Evolutionary conservation across 352 stramenopile species (phyloP).

Genomic region (Phytophthora pistaciae): DNA sequence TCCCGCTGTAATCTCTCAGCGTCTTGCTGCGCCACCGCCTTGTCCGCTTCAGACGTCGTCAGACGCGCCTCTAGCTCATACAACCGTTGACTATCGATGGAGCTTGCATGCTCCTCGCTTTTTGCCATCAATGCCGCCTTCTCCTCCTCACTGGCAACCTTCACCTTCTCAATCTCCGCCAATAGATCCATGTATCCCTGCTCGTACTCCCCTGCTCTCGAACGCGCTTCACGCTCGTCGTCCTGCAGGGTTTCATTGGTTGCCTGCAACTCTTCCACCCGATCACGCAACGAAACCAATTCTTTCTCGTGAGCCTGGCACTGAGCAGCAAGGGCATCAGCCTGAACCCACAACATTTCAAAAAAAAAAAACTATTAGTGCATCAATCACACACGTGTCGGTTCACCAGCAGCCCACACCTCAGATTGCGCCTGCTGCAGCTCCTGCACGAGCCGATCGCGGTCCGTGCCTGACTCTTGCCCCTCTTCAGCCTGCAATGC

Average conservation of each 20-base stretch:
- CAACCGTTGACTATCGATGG: slow-evolving; percentile 58
- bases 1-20: slow-evolving; percentile 60
- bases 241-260: slow-evolving; percentile 52
- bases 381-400: not conserved
- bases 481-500: slow-evolving; percentile 18
- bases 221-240: slow-evolving; percentile 47
- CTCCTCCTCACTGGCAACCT: slow-evolving; percentile 57
- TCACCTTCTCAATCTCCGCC: slow-evolving; percentile 56
- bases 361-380: slow-evolving; percentile 5
- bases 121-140: slow-evolving; percentile 56
- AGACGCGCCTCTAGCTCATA: slow-evolving; percentile 75
- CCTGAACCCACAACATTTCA: slow-evolving; percentile 28
- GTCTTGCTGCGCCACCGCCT: slow-evolving; percentile 66
- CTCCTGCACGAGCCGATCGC: slow-evolving; percentile 47
- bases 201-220: slow-evolving; percentile 68
- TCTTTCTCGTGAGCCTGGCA: slow-evolving; percentile 50
- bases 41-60: slow-evolving; percentile 65
- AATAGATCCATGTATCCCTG: slow-evolving; percentile 72
- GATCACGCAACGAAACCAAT: slow-evolving; percentile 36
- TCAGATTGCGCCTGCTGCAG: slow-evolving; percentile 64
- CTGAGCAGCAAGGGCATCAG: slow-evolving; percentile 49
- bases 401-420: slow-evolving; percentile 27
- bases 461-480: slow-evolving; percentile 3
- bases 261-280: slow-evolving; percentile 38
- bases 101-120: slow-evolving; percentile 58